Percentiles rank a stretch among this genome's conserved stretches.
phyloP scores from a whole-genome alignment of 208 protist genomes.

The Acanthamoeba lenticulata region DNA sequence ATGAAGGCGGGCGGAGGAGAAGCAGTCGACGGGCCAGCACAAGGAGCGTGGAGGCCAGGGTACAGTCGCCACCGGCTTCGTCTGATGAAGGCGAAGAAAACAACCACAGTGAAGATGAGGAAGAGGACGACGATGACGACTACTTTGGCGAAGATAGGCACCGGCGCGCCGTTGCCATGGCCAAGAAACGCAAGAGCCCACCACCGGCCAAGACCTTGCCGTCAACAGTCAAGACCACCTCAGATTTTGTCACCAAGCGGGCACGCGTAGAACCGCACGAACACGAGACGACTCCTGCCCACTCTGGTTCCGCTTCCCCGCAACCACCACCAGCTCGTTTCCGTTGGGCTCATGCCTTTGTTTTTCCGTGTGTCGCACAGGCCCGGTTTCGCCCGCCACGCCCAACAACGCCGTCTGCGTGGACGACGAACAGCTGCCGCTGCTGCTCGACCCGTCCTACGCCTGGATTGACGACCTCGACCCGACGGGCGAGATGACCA shows the following conservation, averaged over 20 bases:
- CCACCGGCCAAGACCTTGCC: background rate
- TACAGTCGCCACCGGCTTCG: background rate
- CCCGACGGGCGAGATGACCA: background rate
- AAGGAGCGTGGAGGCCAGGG: background rate
- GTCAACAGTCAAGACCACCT: background rate
- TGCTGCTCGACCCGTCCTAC: background rate
- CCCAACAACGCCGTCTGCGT: background rate
- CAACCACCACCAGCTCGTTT: background rate
- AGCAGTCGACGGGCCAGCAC: background rate
- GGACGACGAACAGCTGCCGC: background rate
- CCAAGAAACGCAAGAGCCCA: background rate
- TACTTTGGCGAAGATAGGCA: too few relatives aligned
- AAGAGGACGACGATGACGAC: background rate
- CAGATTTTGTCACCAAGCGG: background rate
- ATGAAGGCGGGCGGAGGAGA: background rate
- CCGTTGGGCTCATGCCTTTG: background rate
- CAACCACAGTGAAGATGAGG: background rate
- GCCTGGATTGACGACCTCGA: slow-evolving; percentile 4
- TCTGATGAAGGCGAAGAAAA: background rate
- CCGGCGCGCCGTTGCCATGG: background rate
- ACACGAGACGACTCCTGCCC: background rate
- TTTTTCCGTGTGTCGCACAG: background rate
- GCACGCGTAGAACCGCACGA: background rate
- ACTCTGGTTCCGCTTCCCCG: background rate
- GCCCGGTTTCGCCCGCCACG: background rate